Base-by-base conservation (phyloP, 2,329 filamentous ascomycete species). In the Sclerotinia glacialis region DNA sequence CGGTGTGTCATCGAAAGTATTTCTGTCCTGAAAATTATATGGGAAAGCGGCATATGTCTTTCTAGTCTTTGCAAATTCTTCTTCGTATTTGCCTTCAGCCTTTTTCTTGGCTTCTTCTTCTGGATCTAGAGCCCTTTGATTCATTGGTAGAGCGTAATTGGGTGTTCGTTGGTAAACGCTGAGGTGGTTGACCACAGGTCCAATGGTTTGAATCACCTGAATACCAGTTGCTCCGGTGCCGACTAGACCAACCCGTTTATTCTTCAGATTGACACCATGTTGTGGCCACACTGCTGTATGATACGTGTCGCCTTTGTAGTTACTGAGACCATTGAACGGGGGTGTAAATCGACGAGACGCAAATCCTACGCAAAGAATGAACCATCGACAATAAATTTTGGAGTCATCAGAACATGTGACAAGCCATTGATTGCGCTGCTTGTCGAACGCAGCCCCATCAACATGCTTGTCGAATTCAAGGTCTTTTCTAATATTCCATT, bases 141-240 rank as follows among this genome's bases (percentile, higher is more conserved):
- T 72, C 68, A 76, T 71, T 50, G 71, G 72, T 14, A 64, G 70
- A 37, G 71, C 74, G 71, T 69, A 76, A 56, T 85, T 86, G 0
- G 85, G 83, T 3, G 82, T 87, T 16, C 85, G 78, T 67, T 86
- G 81, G 71, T 85, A 87, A 2, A 87, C 82, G 2, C 74, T 77
- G 52, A 78, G 63, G 23, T 75, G 5, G 75, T 73, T 60, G 79
- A 79, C 0, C 77, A 79, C 4, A 76, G 77, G 14, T 71, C 75
- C 23, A 76, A 71, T 53, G n/a, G 47, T 64, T 52, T 65, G 69
- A 40, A 68, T 62, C 21, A 70, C 54, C 55, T 72, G 70, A 31
- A 71, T 66, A 69, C 75, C 44, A 71, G 73, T 54, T 66, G 70
- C 64, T 71, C 54, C 77, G 65, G 59, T 69, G 6, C 71, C 71